phyloP scores from a whole-genome alignment of 2,329 filamentous ascomycete species.

The Aspergillus sergii region DNA sequence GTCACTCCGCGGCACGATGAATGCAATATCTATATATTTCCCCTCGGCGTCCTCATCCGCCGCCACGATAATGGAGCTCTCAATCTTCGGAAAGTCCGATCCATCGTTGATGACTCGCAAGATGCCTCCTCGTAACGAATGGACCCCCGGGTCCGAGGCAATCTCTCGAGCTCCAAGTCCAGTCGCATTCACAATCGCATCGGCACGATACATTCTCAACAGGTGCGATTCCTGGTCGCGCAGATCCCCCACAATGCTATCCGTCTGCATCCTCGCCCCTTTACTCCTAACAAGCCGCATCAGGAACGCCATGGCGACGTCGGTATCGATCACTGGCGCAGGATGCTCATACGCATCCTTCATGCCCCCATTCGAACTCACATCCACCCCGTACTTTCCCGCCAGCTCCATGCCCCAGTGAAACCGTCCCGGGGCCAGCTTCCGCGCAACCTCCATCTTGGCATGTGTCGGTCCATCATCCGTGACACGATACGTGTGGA shows the following conservation, averaged over 20 bases:
- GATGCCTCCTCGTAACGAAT: constrained; percentile 49
- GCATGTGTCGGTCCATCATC: background rate
- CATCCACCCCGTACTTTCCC: constrained; percentile 24
- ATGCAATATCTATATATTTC: constrained; percentile 12
- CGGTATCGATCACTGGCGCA: constrained; percentile 52
- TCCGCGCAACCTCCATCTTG: background rate
- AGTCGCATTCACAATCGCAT: constrained; percentile 50
- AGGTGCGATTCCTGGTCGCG: background rate
- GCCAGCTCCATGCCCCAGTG: background rate
- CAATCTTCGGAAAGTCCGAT: constrained; percentile 44
- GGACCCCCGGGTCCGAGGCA: constrained; percentile 44
- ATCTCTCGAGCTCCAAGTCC: constrained; percentile 46
- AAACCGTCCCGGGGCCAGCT: background rate
- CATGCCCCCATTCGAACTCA: constrained; percentile 31
- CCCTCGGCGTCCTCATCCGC: constrained; percentile 20
- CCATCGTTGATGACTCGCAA: constrained; percentile 52
- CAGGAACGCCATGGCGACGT: constrained; percentile 47
- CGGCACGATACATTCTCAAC: background rate
- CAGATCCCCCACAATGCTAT: background rate
- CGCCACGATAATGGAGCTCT: constrained; percentile 44
- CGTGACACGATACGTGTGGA: background rate
- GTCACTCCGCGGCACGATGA: constrained; percentile 16
- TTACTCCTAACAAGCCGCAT: constrained; percentile 46
- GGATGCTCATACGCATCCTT: constrained; percentile 48
- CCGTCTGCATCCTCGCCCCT: constrained; percentile 39